A percentile compares a stretch with the other conserved stretches of the same genome.
phyloP scores from a whole-genome alignment of 768 basidiomycete species.

The Kwoniella shandongensis region DNA sequence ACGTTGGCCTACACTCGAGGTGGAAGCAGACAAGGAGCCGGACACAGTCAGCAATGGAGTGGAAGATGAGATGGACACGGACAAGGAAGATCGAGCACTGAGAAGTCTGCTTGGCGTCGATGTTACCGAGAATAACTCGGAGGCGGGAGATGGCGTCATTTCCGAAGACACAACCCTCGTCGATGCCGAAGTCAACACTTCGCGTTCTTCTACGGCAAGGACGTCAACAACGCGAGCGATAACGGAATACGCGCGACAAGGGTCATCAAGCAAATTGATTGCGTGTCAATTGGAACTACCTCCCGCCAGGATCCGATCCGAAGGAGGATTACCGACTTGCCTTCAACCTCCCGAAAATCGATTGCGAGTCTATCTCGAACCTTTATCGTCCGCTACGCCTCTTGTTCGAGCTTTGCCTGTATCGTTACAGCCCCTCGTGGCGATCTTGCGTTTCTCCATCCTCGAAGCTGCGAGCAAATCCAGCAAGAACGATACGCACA shows the following conservation, averaged over 20 bases:
- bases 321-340: conserved; percentile 11
- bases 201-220: not conserved
- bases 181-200: conserved; percentile 7
- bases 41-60: not conserved
- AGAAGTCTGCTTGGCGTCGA: conserved; percentile 15
- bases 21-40: not conserved
- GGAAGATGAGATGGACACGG: not conserved
- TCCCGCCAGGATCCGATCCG: not conserved
- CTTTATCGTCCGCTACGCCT: conserved; percentile 23
- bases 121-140: not conserved
- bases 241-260: conserved; percentile 40
- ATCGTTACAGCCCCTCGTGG: conserved; percentile 35
- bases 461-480: conserved; percentile 24
- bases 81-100: conserved; percentile 16
- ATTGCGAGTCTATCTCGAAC: conserved; percentile 29
- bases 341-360: conserved; percentile 30
- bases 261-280: conserved; percentile 31
- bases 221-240: conserved; percentile 19
- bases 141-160: not conserved
- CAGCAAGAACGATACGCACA: conserved; percentile 1
- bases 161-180: conserved; percentile 20
- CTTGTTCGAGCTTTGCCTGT: conserved; percentile 29
- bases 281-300: conserved; percentile 18
- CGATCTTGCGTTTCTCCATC: conserved; percentile 28
- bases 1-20: conserved; percentile 19